Evolutionary conservation across 169 alveolate species (phyloP).

Genomic region (Plasmodium vivax): DNA sequence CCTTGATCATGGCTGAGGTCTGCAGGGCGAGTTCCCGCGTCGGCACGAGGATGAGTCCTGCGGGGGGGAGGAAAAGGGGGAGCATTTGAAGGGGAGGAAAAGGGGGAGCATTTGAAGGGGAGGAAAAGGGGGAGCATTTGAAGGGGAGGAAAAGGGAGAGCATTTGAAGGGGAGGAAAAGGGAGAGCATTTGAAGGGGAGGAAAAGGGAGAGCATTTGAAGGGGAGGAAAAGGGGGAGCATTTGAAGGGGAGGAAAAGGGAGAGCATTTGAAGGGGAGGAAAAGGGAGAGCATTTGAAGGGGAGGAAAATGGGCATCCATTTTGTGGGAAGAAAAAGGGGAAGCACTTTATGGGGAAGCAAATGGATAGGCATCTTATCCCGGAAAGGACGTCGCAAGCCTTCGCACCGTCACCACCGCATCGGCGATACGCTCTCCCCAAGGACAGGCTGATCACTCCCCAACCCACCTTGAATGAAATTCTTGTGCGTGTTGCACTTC

Average conservation of each 20-base stretch:
- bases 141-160: too few species aligned
- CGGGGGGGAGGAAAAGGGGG: conserved; percentile 4
- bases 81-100: conserved; percentile 22
- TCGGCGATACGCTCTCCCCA: not conserved
- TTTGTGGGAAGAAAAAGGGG: not conserved
- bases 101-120: not conserved
- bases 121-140: too few species aligned
- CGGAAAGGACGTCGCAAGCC: too few species aligned
- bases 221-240: too few species aligned
- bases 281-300: too few species aligned
- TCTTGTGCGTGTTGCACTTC: conserved; percentile 79
- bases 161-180: too few species aligned
- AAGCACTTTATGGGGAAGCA: not conserved
- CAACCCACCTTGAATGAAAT: conserved; percentile 82
- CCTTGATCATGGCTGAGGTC: conserved; percentile 96
- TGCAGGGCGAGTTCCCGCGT: conserved; percentile 97
- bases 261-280: too few species aligned
- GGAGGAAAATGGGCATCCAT: too few species aligned
- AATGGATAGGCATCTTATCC: not conserved
- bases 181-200: too few species aligned
- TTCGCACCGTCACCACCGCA: too few species aligned
- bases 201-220: too few species aligned
- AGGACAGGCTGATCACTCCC: not conserved
- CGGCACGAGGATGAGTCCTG: conserved; percentile 96
- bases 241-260: too few species aligned